Evolutionary conservation across 2,329 filamentous ascomycete genomes (phyloP), one percentile per base, ranked within the genome.

Genomic region (Fusarium agapanthi): DNA sequence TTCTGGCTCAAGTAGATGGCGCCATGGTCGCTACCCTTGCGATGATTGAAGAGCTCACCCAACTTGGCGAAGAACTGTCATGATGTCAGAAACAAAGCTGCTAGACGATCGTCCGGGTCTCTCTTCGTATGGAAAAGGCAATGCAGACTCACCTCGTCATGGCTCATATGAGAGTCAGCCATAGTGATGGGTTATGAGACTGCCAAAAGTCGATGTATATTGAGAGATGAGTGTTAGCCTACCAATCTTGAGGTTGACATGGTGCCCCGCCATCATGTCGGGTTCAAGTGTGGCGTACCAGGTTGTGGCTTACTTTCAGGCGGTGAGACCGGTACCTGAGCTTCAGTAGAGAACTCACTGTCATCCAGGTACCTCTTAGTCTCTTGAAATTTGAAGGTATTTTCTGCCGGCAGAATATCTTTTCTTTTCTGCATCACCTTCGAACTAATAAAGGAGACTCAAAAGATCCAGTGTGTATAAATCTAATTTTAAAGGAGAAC

Each of bases 1-100:
- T 95, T 95, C 79, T 97, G 93, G 57, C 89, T 91, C 65, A 97
- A 85, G 81, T 89, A 91, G 73, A 97, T 86, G 56, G 90, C 90
- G 76, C 93, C 93, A 81, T 94, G 91, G 76, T 92, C 88, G 80
- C 91, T 91, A 77, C 88, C 86, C 78, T 91, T 91, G 69, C 88
- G 88, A 72, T 86, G 81, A 69, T 89, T 86, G 83, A 96, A 93
- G 72, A 95, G 89, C 77, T 90, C 86, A 57, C 85, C 84, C 72
- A 95, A 87, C 78, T 88, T 87, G 70, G 85, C 83, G 83, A 95
- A 95, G 87, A 95, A 95, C 92, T 95, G 77, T 44, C 34, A 57
- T 60, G 26, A 61, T 48, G 66, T 74, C 35, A 74, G 69, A 40
- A 53, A 28, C 28, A 51, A 32, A 26, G 18, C 40, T 30, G 15